These are phyloP conservation scores for Scheffersomyces spartinae DNA, from an alignment of 805 yeast genomes.

Conservation along the genomic window DNA sequence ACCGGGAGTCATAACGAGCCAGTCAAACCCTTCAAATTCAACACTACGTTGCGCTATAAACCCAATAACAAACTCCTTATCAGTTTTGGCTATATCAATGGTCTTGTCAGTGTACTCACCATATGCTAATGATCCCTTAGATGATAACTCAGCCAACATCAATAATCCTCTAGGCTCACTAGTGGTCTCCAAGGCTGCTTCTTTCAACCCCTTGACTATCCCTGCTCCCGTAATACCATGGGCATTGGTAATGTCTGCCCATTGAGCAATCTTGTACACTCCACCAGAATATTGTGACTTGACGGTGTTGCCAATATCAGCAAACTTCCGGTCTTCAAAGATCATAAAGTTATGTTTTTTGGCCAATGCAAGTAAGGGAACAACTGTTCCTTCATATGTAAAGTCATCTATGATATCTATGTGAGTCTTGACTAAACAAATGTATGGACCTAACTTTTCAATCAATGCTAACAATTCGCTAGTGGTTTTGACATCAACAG, in stretches of 20 bases:
- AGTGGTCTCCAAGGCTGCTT: conserved; percentile 64
- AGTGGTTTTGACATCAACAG: conserved; percentile 81
- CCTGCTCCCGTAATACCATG: conserved; percentile 97
- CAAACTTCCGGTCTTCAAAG: conserved; percentile 96
- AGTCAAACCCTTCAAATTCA: conserved; percentile 80
- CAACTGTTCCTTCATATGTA: conserved; percentile 64
- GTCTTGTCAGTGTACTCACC: conserved; percentile 86
- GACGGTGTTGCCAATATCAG: conserved; percentile 97
- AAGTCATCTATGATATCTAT: conserved; percentile 89
- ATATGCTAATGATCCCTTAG: conserved; percentile 85
- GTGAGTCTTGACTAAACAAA: conserved; percentile 89
- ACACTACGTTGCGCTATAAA: conserved; percentile 88
- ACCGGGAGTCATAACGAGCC: conserved; percentile 97
- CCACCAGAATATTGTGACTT: conserved; percentile 91
- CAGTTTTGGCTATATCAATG: conserved; percentile 79
- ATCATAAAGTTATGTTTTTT: conserved; percentile 79
- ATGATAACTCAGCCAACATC: conserved; percentile 92
- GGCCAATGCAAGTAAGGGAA: conserved; percentile 62
- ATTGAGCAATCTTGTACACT: conserved; percentile 73
- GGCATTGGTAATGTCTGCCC: conserved; percentile 97
- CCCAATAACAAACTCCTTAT: conserved; percentile 87
- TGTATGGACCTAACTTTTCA: conserved; percentile 80
- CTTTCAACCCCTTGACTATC: conserved; percentile 76
- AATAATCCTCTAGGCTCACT: conserved; percentile 77
- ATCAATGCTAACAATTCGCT: conserved; percentile 58